Conservation (phyloP, 306 rosid species). For the Corylus heterophylla region DNA sequence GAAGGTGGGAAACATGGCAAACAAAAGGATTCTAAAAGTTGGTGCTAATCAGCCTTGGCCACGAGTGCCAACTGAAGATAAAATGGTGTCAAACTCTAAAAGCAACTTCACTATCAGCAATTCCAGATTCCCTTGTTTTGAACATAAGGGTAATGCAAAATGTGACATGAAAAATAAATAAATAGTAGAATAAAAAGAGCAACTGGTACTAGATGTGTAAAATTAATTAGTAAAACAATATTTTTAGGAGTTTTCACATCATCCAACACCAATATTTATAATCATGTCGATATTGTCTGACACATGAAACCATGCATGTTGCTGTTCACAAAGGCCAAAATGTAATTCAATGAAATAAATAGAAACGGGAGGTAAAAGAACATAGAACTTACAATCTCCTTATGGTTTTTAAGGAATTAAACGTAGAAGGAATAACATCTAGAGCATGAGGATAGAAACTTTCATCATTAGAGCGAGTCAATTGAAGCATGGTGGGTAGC, state of each 20-base stretch:
- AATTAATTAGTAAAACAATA: no score
- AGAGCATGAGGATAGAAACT: slow-evolving; percentile 40
- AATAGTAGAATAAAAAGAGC: no score
- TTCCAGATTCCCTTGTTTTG: no score
- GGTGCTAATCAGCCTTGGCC: neutral
- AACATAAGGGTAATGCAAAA: no score
- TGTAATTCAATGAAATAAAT: slow-evolving; percentile 13
- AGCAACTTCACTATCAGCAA: no score
- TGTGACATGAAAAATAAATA: no score
- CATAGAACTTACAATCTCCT: slow-evolving; percentile 70
- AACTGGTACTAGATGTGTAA: no score
- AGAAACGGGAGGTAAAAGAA: slow-evolving; percentile 24
- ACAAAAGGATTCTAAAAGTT: neutral
- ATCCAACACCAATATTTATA: no score
- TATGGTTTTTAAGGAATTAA: slow-evolving; percentile 65
- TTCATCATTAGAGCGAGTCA: slow-evolving; percentile 46
- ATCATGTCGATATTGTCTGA: no score
- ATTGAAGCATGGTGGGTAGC: slow-evolving; percentile 80
- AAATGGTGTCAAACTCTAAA: no score
- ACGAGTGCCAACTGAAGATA: neutral
- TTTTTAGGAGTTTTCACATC: no score
- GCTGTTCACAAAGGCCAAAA: neutral
- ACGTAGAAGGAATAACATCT: slow-evolving; percentile 42
- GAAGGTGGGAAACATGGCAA: neutral
- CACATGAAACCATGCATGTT: slow-evolving; percentile 10